These are phyloP conservation scores for Domatiomyces globalis DNA, from an alignment of 2,329 filamentous ascomycete genomes.

Conservation along the genomic window DNA sequence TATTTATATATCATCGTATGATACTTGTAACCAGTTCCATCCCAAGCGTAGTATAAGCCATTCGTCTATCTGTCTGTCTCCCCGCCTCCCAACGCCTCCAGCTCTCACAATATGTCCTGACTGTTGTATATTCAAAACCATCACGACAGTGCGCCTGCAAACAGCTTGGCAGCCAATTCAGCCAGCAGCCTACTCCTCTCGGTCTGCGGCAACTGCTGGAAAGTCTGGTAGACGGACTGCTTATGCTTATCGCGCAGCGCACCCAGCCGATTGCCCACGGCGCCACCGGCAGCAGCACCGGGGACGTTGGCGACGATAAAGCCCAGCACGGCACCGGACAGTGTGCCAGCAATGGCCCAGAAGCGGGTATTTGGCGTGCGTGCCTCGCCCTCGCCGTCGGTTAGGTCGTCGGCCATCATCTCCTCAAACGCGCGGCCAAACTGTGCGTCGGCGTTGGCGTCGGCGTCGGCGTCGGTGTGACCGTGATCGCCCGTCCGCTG, in stretches of 20 bases:
- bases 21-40: no score
- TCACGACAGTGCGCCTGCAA: conserved; percentile 30
- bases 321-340: conserved; percentile 78
- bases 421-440: conserved; percentile 82
- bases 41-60: no score
- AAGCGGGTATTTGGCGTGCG: conserved; percentile 53
- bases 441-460: conserved; percentile 57
- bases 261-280: conserved; percentile 84
- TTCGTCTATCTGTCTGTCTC: no score
- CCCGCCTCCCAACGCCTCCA: no score
- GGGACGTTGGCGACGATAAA: conserved; percentile 93
- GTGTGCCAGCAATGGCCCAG: conserved; percentile 72
- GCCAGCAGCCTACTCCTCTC: conserved; percentile 70
- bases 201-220: conserved; percentile 66
- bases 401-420: conserved; percentile 79
- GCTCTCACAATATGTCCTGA: no score
- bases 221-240: conserved; percentile 90
- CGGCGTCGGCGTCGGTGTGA: conserved; percentile 42
- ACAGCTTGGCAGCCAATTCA: conserved; percentile 73
- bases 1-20: no score
- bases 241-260: conserved; percentile 78
- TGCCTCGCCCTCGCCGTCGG: conserved; percentile 47
- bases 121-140: background rate
- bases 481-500: conserved; percentile 25
- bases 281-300: conserved; percentile 74